Conservation (phyloP, 495 filamentous ascomycete species). For the Neurospora sp. region DNA sequence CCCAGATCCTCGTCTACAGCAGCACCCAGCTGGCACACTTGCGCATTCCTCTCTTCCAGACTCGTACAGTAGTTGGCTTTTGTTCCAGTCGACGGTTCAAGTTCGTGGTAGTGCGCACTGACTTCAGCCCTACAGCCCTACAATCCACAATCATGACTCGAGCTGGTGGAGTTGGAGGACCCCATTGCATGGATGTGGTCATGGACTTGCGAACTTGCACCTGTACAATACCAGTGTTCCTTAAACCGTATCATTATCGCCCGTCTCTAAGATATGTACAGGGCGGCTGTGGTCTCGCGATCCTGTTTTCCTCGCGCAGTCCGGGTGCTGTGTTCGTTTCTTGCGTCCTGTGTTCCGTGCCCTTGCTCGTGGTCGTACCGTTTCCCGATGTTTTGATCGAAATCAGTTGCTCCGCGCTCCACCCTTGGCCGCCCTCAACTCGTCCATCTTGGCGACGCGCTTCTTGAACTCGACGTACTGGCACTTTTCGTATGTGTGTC, state of each 20-base stretch:
- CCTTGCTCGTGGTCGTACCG: neutral
- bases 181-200: neutral
- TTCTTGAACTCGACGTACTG: conserved; percentile 98
- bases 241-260: neutral
- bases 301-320: neutral
- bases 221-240: too few species aligned
- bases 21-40: too few species aligned
- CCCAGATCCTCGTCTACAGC: too few species aligned
- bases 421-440: conserved; percentile 77
- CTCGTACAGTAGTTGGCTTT: neutral
- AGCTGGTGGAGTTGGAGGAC: neutral
- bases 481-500: conserved; percentile 97
- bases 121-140: neutral
- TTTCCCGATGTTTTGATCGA: neutral
- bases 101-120: neutral
- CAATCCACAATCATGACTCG: neutral
- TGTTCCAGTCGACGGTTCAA: neutral
- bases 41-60: too few species aligned
- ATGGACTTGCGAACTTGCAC: neutral
- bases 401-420: conserved; percentile 79
- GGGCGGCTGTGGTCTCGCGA: neutral
- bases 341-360: neutral
- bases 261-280: neutral
- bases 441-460: conserved; percentile 96
- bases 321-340: neutral